Evolutionary conservation across 495 filamentous ascomycete species (phyloP).

Genomic region (Penicillium manginii): DNA sequence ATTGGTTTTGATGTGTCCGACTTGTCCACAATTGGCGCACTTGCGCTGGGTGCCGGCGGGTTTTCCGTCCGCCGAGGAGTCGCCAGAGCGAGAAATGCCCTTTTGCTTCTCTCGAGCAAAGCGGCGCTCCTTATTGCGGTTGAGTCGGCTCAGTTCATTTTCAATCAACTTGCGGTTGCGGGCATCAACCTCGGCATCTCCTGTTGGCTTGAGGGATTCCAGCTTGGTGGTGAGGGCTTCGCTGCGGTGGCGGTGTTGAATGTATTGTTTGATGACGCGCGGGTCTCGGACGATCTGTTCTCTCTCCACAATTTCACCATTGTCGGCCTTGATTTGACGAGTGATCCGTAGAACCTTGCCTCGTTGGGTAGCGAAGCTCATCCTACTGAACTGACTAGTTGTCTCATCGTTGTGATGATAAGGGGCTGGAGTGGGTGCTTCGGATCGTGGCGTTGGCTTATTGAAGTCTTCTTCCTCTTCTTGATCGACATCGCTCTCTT

Average conservation of each 20-base stretch:
- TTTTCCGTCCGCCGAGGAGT: slow-evolving; percentile 48
- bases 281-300: slow-evolving; percentile 71
- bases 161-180: slow-evolving; percentile 65
- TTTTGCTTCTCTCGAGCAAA: slow-evolving; percentile 91
- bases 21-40: slow-evolving; percentile 94
- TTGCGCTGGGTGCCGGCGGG: slow-evolving; percentile 80
- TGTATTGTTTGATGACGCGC: slow-evolving; percentile 71
- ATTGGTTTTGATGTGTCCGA: slow-evolving; percentile 99
- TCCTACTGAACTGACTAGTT: slow-evolving; percentile 81
- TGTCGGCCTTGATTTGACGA: slow-evolving; percentile 61
- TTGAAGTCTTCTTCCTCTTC: slow-evolving; percentile 67
- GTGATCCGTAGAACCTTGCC: slow-evolving; percentile 79
- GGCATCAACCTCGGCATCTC: slow-evolving; percentile 70
- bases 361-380: slow-evolving; percentile 68
- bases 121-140: slow-evolving; percentile 89
- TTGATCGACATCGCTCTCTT: slow-evolving; percentile 68
- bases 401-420: slow-evolving; percentile 73
- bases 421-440: slow-evolving; percentile 60
- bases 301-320: slow-evolving; percentile 62
- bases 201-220: slow-evolving; percentile 69
- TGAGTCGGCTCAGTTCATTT: slow-evolving; percentile 76
- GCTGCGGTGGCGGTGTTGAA: slow-evolving; percentile 52
- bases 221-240: slow-evolving; percentile 72
- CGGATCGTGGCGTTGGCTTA: slow-evolving; percentile 64
- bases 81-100: slow-evolving; percentile 51